Conservation (phyloP, 495 filamentous ascomycete species). For the Friedmanniomyces endolithicus region DNA sequence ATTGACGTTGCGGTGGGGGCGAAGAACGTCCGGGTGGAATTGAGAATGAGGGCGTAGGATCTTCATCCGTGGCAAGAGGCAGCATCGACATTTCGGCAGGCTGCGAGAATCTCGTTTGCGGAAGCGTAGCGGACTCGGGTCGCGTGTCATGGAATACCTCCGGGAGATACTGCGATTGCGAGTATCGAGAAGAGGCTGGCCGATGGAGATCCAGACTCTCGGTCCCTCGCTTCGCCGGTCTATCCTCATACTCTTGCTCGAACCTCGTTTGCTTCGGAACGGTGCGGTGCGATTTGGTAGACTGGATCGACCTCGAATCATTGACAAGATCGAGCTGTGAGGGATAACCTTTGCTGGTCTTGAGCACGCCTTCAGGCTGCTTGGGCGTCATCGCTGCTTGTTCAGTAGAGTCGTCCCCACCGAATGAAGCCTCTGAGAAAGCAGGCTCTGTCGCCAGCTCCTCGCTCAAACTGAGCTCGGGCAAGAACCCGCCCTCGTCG, state of each 20-base stretch:
- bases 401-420: background rate
- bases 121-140: background rate
- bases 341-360: background rate
- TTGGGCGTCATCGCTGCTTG: background rate
- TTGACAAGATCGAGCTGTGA: background rate
- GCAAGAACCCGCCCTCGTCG: conserved; percentile 3
- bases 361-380: background rate
- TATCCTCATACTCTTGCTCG: background rate
- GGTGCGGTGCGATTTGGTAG: background rate
- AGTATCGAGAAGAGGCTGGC: background rate
- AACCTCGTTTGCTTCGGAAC: background rate
- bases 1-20: background rate
- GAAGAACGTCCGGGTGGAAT: background rate
- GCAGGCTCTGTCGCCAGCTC: conserved; percentile 11
- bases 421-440: conserved; percentile 6
- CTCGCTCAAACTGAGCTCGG: conserved; percentile 9
- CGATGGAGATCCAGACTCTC: background rate
- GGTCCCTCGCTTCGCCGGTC: too few relatives aligned
- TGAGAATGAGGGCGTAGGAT: background rate
- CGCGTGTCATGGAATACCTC: background rate
- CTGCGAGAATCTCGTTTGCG: background rate
- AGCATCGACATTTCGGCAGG: background rate
- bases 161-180: background rate
- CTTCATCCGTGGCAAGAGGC: background rate
- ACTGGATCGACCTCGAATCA: background rate